phyloP scores from a whole-genome alignment of 1,139 yeast genomes.

The Meyerozyma athensensis region DNA sequence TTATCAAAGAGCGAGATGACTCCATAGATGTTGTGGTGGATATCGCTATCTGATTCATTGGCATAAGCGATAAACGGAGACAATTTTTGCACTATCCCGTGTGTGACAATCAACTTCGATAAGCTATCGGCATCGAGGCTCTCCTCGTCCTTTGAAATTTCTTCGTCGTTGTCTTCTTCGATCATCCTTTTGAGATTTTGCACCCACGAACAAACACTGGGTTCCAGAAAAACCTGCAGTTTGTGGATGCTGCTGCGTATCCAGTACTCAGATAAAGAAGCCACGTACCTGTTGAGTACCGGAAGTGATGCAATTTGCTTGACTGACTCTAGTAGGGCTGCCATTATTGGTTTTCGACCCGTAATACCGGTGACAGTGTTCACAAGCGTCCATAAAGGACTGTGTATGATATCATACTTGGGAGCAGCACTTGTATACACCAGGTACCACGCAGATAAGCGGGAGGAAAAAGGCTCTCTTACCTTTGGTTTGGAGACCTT shows the following conservation, averaged over 20 bases:
- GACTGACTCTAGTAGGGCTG: conserved; percentile 13
- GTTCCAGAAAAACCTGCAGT: conserved; percentile 9
- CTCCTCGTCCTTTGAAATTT: too few relatives aligned
- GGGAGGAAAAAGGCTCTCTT: conserved; percentile 3
- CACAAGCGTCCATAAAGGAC: conserved; percentile 22
- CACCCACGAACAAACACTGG: conserved; percentile 7
- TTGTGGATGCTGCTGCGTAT: conserved; percentile 17
- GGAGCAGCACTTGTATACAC: neutral
- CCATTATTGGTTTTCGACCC: conserved; percentile 25
- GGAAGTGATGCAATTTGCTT: conserved; percentile 10
- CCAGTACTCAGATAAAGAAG: conserved; percentile 8
- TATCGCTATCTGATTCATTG: neutral
- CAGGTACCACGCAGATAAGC: neutral
- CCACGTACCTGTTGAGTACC: neutral
- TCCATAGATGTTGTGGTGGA: neutral
- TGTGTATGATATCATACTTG: conserved; percentile 9
- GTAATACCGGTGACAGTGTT: conserved; percentile 26
- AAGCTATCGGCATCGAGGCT: too few relatives aligned
- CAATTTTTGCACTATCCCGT: neutral
- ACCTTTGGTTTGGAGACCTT: neutral
- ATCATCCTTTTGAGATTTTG: conserved; percentile 14
- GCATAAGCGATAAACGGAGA: neutral
- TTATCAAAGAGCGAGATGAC: neutral
- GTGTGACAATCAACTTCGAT: neutral
- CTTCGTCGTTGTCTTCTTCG: conserved; percentile 7